Evolutionary conservation across 2,329 filamentous ascomycete species (phyloP).

Genomic region (Ophiocordyceps camponoti-saundersi): DNA sequence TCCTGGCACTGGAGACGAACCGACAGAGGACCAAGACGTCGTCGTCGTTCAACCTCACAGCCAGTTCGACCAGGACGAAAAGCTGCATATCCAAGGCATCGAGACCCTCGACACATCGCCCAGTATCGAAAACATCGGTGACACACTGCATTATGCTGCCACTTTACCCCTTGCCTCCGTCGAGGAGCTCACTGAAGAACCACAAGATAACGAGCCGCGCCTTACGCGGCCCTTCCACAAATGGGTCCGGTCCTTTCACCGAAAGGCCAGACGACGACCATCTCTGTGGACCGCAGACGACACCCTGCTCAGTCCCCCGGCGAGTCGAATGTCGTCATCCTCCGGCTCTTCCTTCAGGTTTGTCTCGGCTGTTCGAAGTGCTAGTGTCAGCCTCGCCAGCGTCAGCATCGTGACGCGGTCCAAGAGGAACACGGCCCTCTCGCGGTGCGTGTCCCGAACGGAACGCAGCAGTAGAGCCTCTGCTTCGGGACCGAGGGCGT

Average conservation of each 20-base stretch:
- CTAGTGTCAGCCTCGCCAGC: slow-evolving; percentile 60
- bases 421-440: slow-evolving; percentile 30
- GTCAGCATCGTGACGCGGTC: slow-evolving; percentile 51
- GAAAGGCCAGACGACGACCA: slow-evolving; percentile 28
- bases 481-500: slow-evolving; percentile 39
- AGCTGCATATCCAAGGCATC: slow-evolving; percentile 10
- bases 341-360: slow-evolving; percentile 65
- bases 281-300: background rate
- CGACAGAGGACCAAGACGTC: background rate
- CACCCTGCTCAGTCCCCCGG: slow-evolving; percentile 1
- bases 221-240: slow-evolving; percentile 39
- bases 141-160: slow-evolving; percentile 6
- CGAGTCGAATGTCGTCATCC: slow-evolving; percentile 25
- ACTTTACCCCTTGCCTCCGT: slow-evolving; percentile 8
- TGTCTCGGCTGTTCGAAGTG: slow-evolving; percentile 65
- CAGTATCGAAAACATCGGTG: slow-evolving; percentile 12
- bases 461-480: slow-evolving; percentile 48
- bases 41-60: background rate
- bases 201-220: slow-evolving; percentile 3
- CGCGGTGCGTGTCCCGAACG: slow-evolving; percentile 37
- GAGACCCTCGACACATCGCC: slow-evolving; percentile 20
- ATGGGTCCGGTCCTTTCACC: slow-evolving; percentile 57
- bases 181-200: slow-evolving; percentile 5
- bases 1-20: background rate
- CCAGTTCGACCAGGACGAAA: slow-evolving; percentile 1